Evolutionary conservation across 2,329 filamentous ascomycete species (phyloP), one percentile per base, ranked within the genome.

Genomic region (Diaporthe citri): DNA sequence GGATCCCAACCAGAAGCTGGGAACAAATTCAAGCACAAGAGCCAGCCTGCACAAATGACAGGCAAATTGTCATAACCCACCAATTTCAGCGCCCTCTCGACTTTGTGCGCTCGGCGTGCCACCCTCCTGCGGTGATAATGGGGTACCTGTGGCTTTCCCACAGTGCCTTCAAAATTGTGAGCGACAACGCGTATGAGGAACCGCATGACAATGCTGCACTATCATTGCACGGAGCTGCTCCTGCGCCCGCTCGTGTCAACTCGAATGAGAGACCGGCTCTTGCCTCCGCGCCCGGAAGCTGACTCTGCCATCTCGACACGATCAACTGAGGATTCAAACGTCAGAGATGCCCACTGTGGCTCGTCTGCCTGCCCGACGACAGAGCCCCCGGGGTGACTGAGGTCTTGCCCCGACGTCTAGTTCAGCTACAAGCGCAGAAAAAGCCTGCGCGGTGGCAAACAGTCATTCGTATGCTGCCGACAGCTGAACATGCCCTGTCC

Each of bases 161-260:
- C 52, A 57, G 52, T 72, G 73, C 69, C 69, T 66, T 56, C 74
- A 74, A 77, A 70, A 77, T 77, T 77, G 71, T 76, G 77, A 77
- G 72, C 75, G 75, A 76, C 72, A 73, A 60, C 55, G 71, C 43
- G 76, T 72, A 76, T 69, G 71, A 72, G 71, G 57, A 59, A 72
- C 71, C 70, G 52, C 57, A 72, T 62, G 46, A 75, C 74, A 62
- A 62, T 51, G 72, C 72, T 59, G 72, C 74, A 76, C 60, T 76
- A 76, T 76, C 69, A 74, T 74, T 74, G 75, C 72, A 74, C 72
- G 55, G 72, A 72, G 34, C 46, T 52, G 64, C 31, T 51, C 34
- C 64, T 55, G 46, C 34, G 64, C 64, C 64, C 48, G 64, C 69
- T 76, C 75, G 75, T 72, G 71, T 74, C 67, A 76, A 46, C 55